Evolutionary conservation across 1,139 yeast genomes (phyloP).

Genomic region (Scheffersomyces parashehatae): DNA sequence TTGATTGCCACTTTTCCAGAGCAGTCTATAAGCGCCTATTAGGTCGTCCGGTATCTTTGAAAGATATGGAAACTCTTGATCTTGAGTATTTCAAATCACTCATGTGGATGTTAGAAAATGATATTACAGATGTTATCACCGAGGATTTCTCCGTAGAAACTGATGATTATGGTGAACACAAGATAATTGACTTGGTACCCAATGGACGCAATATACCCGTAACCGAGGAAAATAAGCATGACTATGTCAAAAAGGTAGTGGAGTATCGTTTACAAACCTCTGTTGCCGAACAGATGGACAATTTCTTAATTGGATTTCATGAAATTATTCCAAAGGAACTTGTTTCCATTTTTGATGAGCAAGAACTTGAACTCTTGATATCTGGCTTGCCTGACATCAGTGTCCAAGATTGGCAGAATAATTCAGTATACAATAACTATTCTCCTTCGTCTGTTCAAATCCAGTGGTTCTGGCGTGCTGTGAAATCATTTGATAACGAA

Average conservation of each 20-base stretch:
- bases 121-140: conserved; percentile 93
- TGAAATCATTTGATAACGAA: conserved; percentile 88
- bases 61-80: conserved; percentile 94
- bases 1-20: conserved; percentile 94
- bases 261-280: conserved; percentile 84
- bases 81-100: conserved; percentile 89
- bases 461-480: conserved; percentile 99
- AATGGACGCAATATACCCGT: conserved; percentile 84
- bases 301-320: conserved; percentile 84
- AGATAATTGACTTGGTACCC: conserved; percentile 74
- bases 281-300: conserved; percentile 84
- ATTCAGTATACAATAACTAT: conserved; percentile 81
- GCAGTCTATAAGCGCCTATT: conserved; percentile 90
- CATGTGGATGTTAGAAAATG: conserved; percentile 96
- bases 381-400: conserved; percentile 97
- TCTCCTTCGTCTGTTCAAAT: conserved; percentile 84
- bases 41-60: conserved; percentile 78
- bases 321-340: conserved; percentile 88
- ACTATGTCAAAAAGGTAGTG: conserved; percentile 81
- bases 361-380: conserved; percentile 87
- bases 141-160: conserved; percentile 94
- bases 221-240: conserved; percentile 87
- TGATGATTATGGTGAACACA: conserved; percentile 92
- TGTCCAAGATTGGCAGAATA: conserved; percentile 92
- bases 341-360: conserved; percentile 89